These are phyloP conservation scores for Pelargonium australe DNA, from an alignment of 441 rosid genomes.

Conservation along the genomic window DNA sequence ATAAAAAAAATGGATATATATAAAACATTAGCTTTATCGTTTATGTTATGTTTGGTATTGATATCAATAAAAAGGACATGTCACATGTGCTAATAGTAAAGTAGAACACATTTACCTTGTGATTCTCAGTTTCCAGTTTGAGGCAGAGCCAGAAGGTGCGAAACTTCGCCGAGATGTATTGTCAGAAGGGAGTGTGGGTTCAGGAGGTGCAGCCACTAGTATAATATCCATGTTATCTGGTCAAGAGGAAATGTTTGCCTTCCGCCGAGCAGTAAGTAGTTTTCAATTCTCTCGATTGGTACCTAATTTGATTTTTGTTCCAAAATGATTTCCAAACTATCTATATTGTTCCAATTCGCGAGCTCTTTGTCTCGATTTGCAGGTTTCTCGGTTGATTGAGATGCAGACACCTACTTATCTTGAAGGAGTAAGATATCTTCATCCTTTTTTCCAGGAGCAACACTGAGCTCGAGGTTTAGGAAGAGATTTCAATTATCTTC, in stretches of 20 bases:
- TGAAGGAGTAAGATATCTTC: constrained; percentile 56
- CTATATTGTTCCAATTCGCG: constrained; percentile 1
- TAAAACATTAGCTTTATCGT: background rate
- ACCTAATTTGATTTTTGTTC: too few relatives aligned
- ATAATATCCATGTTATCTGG: constrained; percentile 74
- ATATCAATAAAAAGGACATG: background rate
- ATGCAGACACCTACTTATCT: constrained; percentile 85
- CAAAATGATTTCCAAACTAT: too few relatives aligned
- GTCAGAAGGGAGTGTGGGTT: constrained; percentile 61
- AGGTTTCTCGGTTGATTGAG: constrained; percentile 82
- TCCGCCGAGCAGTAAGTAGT: constrained; percentile 74
- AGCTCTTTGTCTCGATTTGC: constrained; percentile 18
- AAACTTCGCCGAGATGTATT: constrained; percentile 74
- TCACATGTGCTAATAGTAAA: background rate
- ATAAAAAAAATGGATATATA: background rate
- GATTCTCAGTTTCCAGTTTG: constrained; percentile 73
- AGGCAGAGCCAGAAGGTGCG: constrained; percentile 71
- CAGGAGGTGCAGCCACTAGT: constrained; percentile 59
- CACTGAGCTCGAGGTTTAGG: background rate
- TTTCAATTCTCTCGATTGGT: constrained; percentile 4
- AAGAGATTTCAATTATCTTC: too few relatives aligned
- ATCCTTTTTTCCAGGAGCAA: constrained; percentile 53
- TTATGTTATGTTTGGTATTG: background rate
- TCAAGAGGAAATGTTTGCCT: constrained; percentile 90
- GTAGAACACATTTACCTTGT: constrained; percentile 9